Evolutionary conservation across 768 basidiomycete genomes (phyloP), one percentile per base, ranked within the genome.

Genomic region (Daedaleopsis nitida): DNA sequence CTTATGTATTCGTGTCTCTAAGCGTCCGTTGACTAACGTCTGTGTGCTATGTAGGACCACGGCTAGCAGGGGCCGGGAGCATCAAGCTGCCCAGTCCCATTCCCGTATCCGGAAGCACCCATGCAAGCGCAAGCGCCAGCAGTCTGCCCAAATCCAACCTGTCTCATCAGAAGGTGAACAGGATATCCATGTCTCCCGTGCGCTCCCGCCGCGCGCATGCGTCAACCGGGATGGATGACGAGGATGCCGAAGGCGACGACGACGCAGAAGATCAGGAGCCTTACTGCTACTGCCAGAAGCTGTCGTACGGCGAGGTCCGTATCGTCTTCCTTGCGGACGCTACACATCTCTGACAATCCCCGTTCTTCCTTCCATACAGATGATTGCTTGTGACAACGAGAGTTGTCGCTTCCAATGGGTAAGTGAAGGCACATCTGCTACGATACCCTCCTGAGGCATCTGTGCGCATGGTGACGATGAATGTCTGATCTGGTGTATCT

Each of bases 341-440:
- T 3, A 32, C 27, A 32, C 27, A 32, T 32, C 27, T 32, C 27
- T 32, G 27, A 32, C 27, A 7, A 32, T 7, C 27, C 7, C 60
- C 14, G 34, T 48, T 43, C 35, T 23, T 50, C 50, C 60, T 51
- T 37, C 35, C 9, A 50, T 43, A 23, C 63, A 83, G 75, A 87
- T 87, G 86, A 84, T 87, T 60, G 86, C 80, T 37, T 87, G 86
- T 66, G 85, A 87, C 69, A 81, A 83, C 66, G 77, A 81, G 32
- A 74, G 75, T 23, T 87, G 85, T 69, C 78, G 73, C 8, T 81
- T 76, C 70, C 84, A 86, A 80, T 87, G 86, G 86, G 86, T 86
- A 57, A 77, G 84, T 10, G 11, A 32, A 32, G 27, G 27, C 27
- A 6, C 7, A 32, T 32, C 27, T 7, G 4, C 27, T 3, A 32